phyloP scores from a whole-genome alignment of 2,329 filamentous ascomycete species.

The Ophiobolus disseminans region DNA sequence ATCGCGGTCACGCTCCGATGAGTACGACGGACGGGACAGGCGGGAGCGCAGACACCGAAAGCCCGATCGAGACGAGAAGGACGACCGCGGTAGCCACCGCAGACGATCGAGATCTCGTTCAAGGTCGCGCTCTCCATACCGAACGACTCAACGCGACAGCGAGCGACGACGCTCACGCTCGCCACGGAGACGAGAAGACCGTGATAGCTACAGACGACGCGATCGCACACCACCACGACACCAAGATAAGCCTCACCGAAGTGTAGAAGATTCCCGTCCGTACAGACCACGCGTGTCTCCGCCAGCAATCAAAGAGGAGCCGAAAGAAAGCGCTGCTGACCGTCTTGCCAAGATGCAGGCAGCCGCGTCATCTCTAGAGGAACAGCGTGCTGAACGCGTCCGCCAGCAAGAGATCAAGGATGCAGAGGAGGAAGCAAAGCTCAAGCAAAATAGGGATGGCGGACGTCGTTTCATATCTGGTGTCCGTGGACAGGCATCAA shows the following conservation, averaged over 20 bases:
- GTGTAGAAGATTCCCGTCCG: constrained; percentile 13
- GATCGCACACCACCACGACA: constrained; percentile 25
- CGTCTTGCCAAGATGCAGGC: constrained; percentile 46
- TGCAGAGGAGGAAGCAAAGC: constrained; percentile 40
- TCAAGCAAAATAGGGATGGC: constrained; percentile 32
- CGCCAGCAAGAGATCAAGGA: constrained; percentile 40
- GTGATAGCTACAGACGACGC: constrained; percentile 27
- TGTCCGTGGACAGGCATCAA: constrained; percentile 30
- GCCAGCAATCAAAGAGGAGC: constrained; percentile 9
- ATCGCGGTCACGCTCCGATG: constrained; percentile 45
- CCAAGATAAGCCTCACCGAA: constrained; percentile 19
- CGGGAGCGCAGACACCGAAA: constrained; percentile 37
- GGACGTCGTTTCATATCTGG: constrained; percentile 32
- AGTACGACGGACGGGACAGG: constrained; percentile 36
- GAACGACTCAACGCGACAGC: constrained; percentile 24
- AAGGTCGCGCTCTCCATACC: constrained; percentile 32
- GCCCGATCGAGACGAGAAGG: constrained; percentile 27
- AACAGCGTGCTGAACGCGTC: constrained; percentile 43
- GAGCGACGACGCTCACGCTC: constrained; percentile 22
- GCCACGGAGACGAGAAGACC: constrained; percentile 22
- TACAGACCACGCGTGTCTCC: constrained; percentile 12
- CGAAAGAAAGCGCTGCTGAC: constrained; percentile 31
- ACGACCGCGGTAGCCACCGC: constrained; percentile 24
- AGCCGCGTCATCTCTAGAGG: constrained; percentile 40
- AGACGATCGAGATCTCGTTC: constrained; percentile 28